Conservation (phyloP, 306 rosid genomes). For the Lupinus albus region DNA sequence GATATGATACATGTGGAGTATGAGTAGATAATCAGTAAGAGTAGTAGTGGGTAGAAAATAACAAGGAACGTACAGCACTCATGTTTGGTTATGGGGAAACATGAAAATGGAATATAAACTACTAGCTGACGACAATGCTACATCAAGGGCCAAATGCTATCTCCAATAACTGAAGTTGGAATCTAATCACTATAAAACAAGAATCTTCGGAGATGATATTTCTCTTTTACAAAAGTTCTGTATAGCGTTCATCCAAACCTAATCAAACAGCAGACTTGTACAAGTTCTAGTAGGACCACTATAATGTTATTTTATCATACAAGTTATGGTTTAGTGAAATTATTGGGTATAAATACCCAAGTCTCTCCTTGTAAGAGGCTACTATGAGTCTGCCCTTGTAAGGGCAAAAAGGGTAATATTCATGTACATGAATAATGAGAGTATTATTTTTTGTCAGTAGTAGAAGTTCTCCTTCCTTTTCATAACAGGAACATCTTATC, state of each 20-base stretch:
- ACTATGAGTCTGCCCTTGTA: too few relatives aligned
- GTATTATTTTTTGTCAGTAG: background rate
- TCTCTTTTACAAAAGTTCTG: too few relatives aligned
- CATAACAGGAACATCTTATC: background rate
- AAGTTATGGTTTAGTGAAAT: too few relatives aligned
- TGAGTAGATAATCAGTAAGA: conserved; percentile 56
- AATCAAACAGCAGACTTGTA: background rate
- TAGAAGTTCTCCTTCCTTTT: background rate
- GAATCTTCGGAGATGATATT: too few relatives aligned
- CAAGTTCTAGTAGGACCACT: background rate
- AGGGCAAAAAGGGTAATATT: too few relatives aligned
- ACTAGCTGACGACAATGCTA: conserved; percentile 40
- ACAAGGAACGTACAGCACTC: conserved; percentile 52
- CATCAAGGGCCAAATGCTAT: conserved; percentile 39
- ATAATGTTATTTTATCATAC: too few relatives aligned
- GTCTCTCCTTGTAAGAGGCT: too few relatives aligned
- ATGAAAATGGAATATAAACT: conserved; percentile 38
- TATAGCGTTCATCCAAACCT: too few relatives aligned
- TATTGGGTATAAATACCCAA: too few relatives aligned
- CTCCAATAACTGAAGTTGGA: conserved; percentile 27
- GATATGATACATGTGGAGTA: conserved; percentile 57
- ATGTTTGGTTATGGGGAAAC: conserved; percentile 55
- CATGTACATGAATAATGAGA: too few relatives aligned
- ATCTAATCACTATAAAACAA: too few relatives aligned
- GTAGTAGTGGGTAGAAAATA: conserved; percentile 44